Conservation (phyloP, 164 flowering plant species). For the Vitis riparia region DNA sequence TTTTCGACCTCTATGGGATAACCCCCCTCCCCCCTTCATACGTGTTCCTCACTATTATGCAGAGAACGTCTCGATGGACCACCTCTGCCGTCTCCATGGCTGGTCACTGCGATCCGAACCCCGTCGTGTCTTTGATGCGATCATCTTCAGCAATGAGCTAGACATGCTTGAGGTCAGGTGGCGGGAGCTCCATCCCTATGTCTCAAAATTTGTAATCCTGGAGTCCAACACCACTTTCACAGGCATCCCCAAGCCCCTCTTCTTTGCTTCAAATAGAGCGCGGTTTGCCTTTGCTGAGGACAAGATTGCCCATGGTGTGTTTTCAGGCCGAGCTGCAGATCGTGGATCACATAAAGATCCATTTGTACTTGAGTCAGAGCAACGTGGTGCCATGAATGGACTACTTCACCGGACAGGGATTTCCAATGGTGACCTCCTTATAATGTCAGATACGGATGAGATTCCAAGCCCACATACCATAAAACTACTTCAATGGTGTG, state of each 20-base stretch:
- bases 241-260: constrained; percentile 56
- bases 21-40: constrained; percentile 43
- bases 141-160: constrained; percentile 60
- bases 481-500: constrained; percentile 53
- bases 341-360: constrained; percentile 34
- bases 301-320: constrained; percentile 38
- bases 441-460: constrained; percentile 60
- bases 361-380: constrained; percentile 39
- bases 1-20: constrained; percentile 63
- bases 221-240: constrained; percentile 66
- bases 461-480: constrained; percentile 57
- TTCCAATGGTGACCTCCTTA: constrained; percentile 41
- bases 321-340: constrained; percentile 23
- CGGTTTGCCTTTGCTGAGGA: constrained; percentile 42
- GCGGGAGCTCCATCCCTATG: constrained; percentile 47
- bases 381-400: constrained; percentile 43
- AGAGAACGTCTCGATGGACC: constrained; percentile 50
- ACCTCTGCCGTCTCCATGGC: constrained; percentile 55
- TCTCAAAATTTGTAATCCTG: constrained; percentile 47
- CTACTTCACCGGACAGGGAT: constrained; percentile 43
- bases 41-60: constrained; percentile 55
- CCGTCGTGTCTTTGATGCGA: constrained; percentile 48
- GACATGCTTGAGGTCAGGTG: constrained; percentile 57
- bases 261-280: constrained; percentile 32
- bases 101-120: constrained; percentile 50